A percentile compares a stretch with the other conserved stretches of the same genome.
phyloP scores from a whole-genome alignment of 768 basidiomycete species.

The Inosperma sp. region DNA sequence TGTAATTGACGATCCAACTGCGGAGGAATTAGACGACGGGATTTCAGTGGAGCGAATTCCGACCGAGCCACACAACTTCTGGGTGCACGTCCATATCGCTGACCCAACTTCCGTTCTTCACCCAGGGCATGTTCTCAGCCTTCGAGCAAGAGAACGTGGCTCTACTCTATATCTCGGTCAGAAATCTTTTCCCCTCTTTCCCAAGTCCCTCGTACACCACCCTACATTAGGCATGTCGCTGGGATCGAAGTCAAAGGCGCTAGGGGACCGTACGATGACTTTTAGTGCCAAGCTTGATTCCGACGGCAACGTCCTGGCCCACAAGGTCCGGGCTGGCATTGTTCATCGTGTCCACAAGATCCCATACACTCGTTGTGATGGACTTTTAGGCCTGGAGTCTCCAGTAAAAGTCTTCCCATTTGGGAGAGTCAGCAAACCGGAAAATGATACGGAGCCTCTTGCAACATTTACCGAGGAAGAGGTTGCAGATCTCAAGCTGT shows the following conservation, averaged over 20 bases:
- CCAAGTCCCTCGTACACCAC: slow-evolving; percentile 47
- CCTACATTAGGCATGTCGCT: slow-evolving; percentile 40
- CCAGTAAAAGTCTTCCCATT: slow-evolving; percentile 39
- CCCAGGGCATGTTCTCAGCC: slow-evolving; percentile 59
- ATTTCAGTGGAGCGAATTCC: slow-evolving; percentile 73
- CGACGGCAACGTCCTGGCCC: slow-evolving; percentile 63
- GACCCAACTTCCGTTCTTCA: slow-evolving; percentile 83
- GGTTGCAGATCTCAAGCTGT: slow-evolving; percentile 27
- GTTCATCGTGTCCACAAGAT: slow-evolving; percentile 62
- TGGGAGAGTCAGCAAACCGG: slow-evolving; percentile 24
- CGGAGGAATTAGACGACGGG: slow-evolving; percentile 92
- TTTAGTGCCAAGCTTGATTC: slow-evolving; percentile 72
- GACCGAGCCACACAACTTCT: slow-evolving; percentile 52
- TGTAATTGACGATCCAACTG: slow-evolving; percentile 76
- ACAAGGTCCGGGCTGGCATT: slow-evolving; percentile 64
- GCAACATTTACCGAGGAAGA: slow-evolving; percentile 18
- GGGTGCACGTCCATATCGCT: slow-evolving; percentile 91
- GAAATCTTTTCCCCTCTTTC: slow-evolving; percentile 69
- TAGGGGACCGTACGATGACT: slow-evolving; percentile 54
- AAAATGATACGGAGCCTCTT: background rate
- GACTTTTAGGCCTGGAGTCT: slow-evolving; percentile 32
- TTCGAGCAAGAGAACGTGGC: slow-evolving; percentile 48
- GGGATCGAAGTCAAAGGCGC: slow-evolving; percentile 24
- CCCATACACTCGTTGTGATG: slow-evolving; percentile 68
- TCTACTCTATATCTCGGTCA: slow-evolving; percentile 63